phyloP scores from a whole-genome alignment of 768 basidiomycete species.

The Cantharellus anzutake region DNA sequence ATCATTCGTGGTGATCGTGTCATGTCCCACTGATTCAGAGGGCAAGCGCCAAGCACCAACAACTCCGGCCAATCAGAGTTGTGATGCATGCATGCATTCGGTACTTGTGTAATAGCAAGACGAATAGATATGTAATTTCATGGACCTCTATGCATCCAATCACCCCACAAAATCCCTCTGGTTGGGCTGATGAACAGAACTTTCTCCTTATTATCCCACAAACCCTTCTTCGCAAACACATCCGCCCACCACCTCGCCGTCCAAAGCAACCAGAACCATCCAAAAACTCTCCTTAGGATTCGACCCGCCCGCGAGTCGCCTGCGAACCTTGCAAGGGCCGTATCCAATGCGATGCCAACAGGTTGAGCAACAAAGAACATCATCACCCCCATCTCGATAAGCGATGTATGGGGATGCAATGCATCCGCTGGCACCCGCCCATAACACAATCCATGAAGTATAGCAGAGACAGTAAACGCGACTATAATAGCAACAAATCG shows the following conservation, averaged over 20 bases:
- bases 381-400: not conserved
- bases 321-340: not conserved
- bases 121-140: no score
- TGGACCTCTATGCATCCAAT: not conserved
- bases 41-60: no score
- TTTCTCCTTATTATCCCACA: slow-evolving; percentile 1
- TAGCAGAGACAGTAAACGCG: not conserved
- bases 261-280: slow-evolving; percentile 7
- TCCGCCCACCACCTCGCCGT: slow-evolving; percentile 5
- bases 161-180: slow-evolving; percentile 3
- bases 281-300: not conserved
- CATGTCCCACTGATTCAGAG: no score
- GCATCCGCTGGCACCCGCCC: not conserved
- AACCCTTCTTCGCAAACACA: slow-evolving; percentile 3
- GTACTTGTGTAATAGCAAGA: no score
- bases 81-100: no score
- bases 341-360: slow-evolving; percentile 4
- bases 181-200: slow-evolving; percentile 3
- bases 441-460: not conserved
- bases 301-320: not conserved
- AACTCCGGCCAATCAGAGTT: no score
- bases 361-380: slow-evolving; percentile 8
- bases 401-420: not conserved
- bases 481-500: not conserved
- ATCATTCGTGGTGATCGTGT: no score